phyloP scores from a whole-genome alignment of 306 rosid species.

The Inga oerstediana region DNA sequence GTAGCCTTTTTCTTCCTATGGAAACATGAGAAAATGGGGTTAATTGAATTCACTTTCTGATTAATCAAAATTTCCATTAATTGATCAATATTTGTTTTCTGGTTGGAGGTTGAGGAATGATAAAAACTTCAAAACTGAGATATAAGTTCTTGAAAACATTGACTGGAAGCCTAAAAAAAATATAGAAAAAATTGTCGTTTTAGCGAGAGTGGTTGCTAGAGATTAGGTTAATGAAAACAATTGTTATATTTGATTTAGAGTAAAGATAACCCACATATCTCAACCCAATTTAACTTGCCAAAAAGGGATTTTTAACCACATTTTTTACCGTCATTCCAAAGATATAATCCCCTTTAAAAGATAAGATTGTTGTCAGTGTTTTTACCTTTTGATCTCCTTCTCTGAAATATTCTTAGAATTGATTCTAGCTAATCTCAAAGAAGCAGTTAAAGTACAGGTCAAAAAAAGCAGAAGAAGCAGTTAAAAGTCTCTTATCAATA shows the following conservation, averaged over 20 bases:
- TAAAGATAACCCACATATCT: conserved; percentile 42
- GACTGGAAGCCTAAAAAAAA: background rate
- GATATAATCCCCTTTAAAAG: background rate
- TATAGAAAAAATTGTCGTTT: conserved; percentile 19
- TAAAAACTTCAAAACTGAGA: background rate
- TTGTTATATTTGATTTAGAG: conserved; percentile 50
- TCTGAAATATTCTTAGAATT: conserved; percentile 4
- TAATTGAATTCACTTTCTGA: background rate
- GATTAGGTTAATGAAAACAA: conserved; percentile 67
- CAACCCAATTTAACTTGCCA: conserved; percentile 26
- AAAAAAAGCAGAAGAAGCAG: conserved; percentile 1
- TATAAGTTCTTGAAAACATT: conserved; percentile 12
- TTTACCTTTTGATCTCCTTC: conserved; percentile 16
- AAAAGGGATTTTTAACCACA: background rate
- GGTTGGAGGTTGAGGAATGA: background rate
- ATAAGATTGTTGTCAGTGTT: background rate
- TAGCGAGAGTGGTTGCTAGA: conserved; percentile 47
- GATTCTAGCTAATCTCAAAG: background rate
- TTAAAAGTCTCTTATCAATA: conserved; percentile 34
- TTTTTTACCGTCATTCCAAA: background rate
- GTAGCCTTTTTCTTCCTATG: background rate
- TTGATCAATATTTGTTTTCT: background rate
- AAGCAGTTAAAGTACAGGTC: conserved; percentile 34
- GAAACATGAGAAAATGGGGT: background rate
- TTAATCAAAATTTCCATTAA: background rate